Evolutionary conservation across 2,329 filamentous ascomycete species (phyloP).

Genomic region (Xylariaceae sp.): DNA sequence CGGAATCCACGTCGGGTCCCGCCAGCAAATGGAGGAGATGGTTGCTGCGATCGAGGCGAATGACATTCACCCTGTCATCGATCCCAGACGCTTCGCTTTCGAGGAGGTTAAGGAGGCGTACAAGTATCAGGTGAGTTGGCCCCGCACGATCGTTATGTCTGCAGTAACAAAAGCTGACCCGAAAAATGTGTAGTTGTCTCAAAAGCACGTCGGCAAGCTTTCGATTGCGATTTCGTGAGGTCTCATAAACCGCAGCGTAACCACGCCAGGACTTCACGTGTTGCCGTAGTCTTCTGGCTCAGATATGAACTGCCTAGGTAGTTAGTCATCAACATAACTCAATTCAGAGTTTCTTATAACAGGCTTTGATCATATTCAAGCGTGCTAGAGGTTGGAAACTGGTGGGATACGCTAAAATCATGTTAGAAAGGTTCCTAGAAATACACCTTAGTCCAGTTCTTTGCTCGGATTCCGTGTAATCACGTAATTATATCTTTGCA

Average conservation of each 20-base stretch:
- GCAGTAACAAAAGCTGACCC: conserved; percentile 1
- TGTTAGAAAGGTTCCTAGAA: too few species aligned
- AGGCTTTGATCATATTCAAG: not conserved
- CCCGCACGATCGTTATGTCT: not conserved
- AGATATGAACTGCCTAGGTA: conserved; percentile 1
- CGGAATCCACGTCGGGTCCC: conserved; percentile 41
- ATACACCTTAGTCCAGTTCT: too few species aligned
- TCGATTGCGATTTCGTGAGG: conserved; percentile 43
- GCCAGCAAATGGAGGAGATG: conserved; percentile 42
- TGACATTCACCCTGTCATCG: conserved; percentile 41
- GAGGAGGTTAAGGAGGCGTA: conserved; percentile 44
- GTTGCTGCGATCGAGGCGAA: conserved; percentile 40
- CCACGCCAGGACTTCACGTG: not conserved
- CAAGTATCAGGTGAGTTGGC: conserved; percentile 45
- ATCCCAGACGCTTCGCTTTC: conserved; percentile 37
- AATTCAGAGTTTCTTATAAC: not conserved
- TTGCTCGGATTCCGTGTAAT: too few species aligned
- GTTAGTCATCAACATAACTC: not conserved
- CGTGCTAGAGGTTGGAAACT: not conserved
- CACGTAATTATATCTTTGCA: too few species aligned
- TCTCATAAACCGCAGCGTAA: not conserved
- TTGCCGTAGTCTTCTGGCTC: not conserved
- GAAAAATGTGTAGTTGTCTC: conserved; percentile 37
- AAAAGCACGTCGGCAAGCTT: conserved; percentile 55
- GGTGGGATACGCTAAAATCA: too few species aligned